Evolutionary conservation across 345 rosid species (phyloP).

Genomic region (Eucalyptus fibrosa): DNA sequence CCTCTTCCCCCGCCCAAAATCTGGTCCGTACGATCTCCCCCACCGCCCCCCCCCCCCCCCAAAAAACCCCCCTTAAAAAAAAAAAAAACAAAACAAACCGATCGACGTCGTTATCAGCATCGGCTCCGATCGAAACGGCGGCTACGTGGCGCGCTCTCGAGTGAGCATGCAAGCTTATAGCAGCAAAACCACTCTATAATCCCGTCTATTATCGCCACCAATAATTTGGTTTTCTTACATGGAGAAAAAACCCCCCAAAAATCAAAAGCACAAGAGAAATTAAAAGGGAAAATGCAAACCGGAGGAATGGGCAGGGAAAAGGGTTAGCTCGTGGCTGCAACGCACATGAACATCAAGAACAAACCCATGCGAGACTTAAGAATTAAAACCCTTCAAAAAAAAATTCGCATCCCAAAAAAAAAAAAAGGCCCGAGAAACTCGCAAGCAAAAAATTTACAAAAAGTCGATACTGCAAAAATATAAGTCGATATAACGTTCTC

Average conservation of each 20-base stretch:
- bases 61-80: too few relatives aligned
- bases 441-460: background rate
- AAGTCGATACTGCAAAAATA: background rate
- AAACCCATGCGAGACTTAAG: slow-evolving; percentile 2
- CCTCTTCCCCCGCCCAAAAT: background rate
- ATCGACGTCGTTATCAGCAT: background rate
- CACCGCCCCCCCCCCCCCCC: background rate
- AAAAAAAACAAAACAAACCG: background rate
- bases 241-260: background rate
- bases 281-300: background rate
- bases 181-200: background rate
- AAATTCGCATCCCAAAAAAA: background rate
- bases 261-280: background rate
- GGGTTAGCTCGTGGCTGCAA: background rate
- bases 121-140: background rate
- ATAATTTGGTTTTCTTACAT: background rate
- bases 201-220: background rate
- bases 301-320: background rate
- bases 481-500: background rate
- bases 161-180: background rate
- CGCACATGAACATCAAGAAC: background rate
- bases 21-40: slow-evolving; percentile 2
- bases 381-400: background rate
- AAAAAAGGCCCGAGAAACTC: background rate
- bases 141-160: background rate